These are phyloP conservation scores for Triticum turgidum DNA, from an alignment of 176 grass and related monocot species.

Conservation along the genomic window DNA sequence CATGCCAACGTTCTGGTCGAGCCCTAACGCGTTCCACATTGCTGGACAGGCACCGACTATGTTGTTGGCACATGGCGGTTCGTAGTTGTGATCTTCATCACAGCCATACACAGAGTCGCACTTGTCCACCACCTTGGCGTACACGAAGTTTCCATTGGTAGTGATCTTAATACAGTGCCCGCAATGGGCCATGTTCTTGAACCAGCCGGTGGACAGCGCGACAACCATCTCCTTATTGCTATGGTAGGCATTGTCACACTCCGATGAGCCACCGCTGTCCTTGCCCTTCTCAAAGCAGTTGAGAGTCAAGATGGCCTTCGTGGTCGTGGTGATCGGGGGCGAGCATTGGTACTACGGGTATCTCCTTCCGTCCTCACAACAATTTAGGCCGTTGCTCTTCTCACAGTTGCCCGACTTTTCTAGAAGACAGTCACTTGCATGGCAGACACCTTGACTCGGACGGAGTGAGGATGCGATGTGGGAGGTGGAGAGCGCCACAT, in stretches of 20 bases:
- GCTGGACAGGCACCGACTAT: too few species aligned
- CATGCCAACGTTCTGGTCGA: not conserved
- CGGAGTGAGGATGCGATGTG: too few species aligned
- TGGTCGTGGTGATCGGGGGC: not conserved
- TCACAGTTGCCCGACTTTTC: too few species aligned
- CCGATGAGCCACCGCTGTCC: conserved; percentile 3
- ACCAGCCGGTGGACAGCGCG: conserved; percentile 33
- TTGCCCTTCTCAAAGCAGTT: conserved; percentile 29
- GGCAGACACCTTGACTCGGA: too few species aligned
- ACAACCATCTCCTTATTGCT: conserved; percentile 17
- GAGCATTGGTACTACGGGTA: not conserved
- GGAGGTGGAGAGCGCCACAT: too few species aligned
- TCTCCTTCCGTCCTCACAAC: conserved; percentile 23
- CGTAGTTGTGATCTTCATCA: not conserved
- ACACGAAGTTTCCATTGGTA: not conserved
- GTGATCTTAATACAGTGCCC: conserved; percentile 14
- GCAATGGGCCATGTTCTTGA: not conserved
- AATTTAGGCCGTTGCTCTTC: not conserved
- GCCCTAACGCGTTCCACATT: not conserved
- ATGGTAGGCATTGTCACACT: too few species aligned
- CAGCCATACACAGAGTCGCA: not conserved
- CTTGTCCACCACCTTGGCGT: conserved; percentile 36
- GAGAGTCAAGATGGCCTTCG: not conserved
- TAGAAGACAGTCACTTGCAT: too few species aligned
- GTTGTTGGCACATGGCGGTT: too few species aligned